phyloP scores from a whole-genome alignment of 2,329 filamentous ascomycete species.

The Hymenoscyphus albidus region DNA sequence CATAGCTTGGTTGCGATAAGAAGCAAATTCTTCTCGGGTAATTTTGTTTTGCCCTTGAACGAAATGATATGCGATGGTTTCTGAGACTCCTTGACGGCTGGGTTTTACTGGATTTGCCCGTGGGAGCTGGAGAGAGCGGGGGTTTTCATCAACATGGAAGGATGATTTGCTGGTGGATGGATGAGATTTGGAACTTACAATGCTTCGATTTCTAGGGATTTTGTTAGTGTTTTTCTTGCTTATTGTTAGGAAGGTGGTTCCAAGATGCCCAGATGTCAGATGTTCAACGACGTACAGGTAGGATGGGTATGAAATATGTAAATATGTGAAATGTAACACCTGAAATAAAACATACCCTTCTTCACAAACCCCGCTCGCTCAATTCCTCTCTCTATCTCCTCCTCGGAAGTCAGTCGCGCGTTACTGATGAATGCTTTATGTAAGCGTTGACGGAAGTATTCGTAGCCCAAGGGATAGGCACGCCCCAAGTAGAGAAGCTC shows the following conservation, averaged over 20 bases:
- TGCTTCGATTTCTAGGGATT: conserved; percentile 73
- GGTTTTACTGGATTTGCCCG: background rate
- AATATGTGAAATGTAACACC: background rate
- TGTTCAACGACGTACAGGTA: background rate
- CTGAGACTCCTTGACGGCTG: too few relatives aligned
- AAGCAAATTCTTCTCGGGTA: too few relatives aligned
- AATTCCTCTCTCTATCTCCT: conserved; percentile 72
- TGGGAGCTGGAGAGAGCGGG: background rate
- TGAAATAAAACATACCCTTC: conserved; percentile 58
- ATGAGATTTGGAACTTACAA: conserved; percentile 58
- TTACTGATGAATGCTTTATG: conserved; percentile 84
- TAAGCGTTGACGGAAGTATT: conserved; percentile 75
- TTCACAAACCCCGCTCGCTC: conserved; percentile 81
- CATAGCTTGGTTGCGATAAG: too few relatives aligned
- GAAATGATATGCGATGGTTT: too few relatives aligned
- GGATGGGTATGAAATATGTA: background rate
- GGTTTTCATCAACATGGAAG: background rate
- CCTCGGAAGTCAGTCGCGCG: conserved; percentile 64
- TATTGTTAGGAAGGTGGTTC: background rate
- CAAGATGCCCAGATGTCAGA: background rate
- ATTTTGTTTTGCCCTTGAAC: too few relatives aligned
- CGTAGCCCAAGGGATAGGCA: conserved; percentile 81
- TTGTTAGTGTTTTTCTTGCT: background rate
- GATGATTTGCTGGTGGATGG: background rate
- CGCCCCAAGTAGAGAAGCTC: conserved; percentile 81